Conservation (phyloP, 2,329 filamentous ascomycete genomes). For the Malbranchea zuffiana region DNA sequence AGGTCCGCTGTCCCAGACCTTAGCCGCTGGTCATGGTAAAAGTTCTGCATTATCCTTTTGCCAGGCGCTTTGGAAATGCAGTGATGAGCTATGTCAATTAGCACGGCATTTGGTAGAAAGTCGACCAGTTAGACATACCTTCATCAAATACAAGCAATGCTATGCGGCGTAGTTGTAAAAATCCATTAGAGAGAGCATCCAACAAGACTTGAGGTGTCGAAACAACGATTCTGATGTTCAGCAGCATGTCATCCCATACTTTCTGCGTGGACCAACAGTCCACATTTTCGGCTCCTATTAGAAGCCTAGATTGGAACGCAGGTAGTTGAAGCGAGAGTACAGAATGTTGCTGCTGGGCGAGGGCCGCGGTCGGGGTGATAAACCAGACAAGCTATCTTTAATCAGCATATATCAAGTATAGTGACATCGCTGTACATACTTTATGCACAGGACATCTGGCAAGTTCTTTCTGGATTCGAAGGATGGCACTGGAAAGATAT, state of each 20-base stretch:
- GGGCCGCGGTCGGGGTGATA: constrained; percentile 55
- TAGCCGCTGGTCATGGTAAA: constrained; percentile 48
- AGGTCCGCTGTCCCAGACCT: constrained; percentile 24
- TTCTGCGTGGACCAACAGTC: constrained; percentile 59
- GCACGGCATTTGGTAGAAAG: background rate
- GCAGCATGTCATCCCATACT: constrained; percentile 57
- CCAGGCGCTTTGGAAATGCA: constrained; percentile 55
- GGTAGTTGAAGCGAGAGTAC: constrained; percentile 52
- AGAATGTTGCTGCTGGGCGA: constrained; percentile 55
- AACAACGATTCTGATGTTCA: constrained; percentile 58
- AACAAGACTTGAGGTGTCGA: constrained; percentile 65
- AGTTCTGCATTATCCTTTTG: constrained; percentile 59
- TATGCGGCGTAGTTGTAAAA: constrained; percentile 54
- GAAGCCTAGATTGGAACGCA: constrained; percentile 45
- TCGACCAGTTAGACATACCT: constrained; percentile 40
- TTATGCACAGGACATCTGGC: constrained; percentile 44
- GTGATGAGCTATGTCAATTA: constrained; percentile 52
- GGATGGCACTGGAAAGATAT: constrained; percentile 45
- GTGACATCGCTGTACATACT: constrained; percentile 33
- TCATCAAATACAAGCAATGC: constrained; percentile 73
- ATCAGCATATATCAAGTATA: constrained; percentile 10
- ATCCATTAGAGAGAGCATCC: constrained; percentile 64
- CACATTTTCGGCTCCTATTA: constrained; percentile 58
- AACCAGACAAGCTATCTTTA: constrained; percentile 52
- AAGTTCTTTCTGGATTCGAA: constrained; percentile 56